Evolutionary conservation across 192 early-diverging fungal genomes (phyloP).

Genomic region (Backusella morwellensis): DNA sequence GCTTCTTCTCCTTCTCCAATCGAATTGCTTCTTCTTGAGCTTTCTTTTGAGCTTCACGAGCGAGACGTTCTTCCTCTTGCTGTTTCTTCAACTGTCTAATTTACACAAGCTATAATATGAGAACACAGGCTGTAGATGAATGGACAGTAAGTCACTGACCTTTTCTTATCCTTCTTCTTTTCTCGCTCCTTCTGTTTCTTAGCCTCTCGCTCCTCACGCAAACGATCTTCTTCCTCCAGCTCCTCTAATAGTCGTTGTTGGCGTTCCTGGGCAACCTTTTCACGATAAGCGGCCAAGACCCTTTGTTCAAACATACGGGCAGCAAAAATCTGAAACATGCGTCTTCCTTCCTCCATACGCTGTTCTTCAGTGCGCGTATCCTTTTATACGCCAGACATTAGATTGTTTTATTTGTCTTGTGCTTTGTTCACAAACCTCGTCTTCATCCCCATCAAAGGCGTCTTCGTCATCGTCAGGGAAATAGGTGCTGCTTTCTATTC

Average conservation of each 20-base stretch:
- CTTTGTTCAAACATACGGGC: slow-evolving; percentile 98
- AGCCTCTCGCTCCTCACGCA: slow-evolving; percentile 53
- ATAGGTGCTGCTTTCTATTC: slow-evolving; percentile 49
- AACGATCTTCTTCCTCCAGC: slow-evolving; percentile 81
- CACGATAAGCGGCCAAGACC: slow-evolving; percentile 88
- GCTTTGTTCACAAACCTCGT: slow-evolving; percentile 39
- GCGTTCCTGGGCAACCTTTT: slow-evolving; percentile 89
- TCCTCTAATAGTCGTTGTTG: slow-evolving; percentile 86
- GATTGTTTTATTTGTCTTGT: not conserved
- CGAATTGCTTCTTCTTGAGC: slow-evolving; percentile 54
- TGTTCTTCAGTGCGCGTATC: slow-evolving; percentile 80
- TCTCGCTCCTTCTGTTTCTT: slow-evolving; percentile 64
- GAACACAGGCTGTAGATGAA: not conserved
- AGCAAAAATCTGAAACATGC: slow-evolving; percentile 95
- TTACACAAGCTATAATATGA: slow-evolving; percentile 1
- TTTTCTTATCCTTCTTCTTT: slow-evolving; percentile 74
- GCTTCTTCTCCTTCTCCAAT: slow-evolving; percentile 54
- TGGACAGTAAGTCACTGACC: slow-evolving; percentile 39
- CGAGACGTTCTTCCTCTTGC: slow-evolving; percentile 55
- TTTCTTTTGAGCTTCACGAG: slow-evolving; percentile 51
- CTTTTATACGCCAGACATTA: slow-evolving; percentile 32
- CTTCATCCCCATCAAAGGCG: slow-evolving; percentile 52
- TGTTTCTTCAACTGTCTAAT: slow-evolving; percentile 65
- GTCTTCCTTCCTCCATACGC: slow-evolving; percentile 88
- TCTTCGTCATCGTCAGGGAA: slow-evolving; percentile 55